phyloP scores from a whole-genome alignment of 75 land plant species.

The Isoetes taiwanensis region DNA sequence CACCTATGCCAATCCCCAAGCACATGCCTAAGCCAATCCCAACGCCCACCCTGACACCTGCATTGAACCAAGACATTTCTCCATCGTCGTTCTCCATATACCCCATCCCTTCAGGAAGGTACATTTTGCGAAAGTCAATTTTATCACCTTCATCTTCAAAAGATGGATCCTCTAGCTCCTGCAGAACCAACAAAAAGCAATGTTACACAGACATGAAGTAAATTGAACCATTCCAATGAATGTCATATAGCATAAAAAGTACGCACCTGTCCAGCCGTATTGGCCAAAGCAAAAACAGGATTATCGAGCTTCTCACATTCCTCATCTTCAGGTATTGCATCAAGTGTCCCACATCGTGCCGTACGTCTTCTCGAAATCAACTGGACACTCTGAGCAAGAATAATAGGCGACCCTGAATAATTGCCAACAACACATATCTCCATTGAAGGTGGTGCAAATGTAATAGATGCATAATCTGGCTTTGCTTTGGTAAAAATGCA shows the following conservation, averaged over 20 bases:
- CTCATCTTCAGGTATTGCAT: slow-evolving; percentile 25
- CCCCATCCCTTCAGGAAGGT: not conserved
- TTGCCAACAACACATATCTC: slow-evolving; percentile 22
- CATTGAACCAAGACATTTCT: slow-evolving; percentile 10
- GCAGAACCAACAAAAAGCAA: no score
- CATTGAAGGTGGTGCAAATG: slow-evolving; percentile 11
- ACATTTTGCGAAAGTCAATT: no score
- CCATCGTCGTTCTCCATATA: slow-evolving; percentile 11
- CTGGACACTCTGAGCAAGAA: slow-evolving; percentile 17
- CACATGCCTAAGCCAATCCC: slow-evolving; percentile 13
- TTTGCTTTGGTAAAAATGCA: slow-evolving; percentile 19
- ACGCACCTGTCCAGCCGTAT: no score
- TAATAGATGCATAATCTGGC: not conserved
- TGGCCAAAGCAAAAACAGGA: no score
- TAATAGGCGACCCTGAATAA: slow-evolving; percentile 12
- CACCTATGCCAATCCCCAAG: slow-evolving; percentile 7
- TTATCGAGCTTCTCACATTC: no score
- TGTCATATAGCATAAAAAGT: no score
- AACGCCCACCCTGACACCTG: slow-evolving; percentile 9
- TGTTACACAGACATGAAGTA: no score
- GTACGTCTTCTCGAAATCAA: slow-evolving; percentile 9
- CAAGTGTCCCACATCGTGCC: slow-evolving; percentile 2
- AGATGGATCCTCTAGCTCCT: no score
- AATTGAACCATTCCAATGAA: no score
- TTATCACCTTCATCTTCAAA: no score